These are phyloP conservation scores for Stereum hirsutum DNA, from an alignment of 1,284 basidiomycete genomes.

Conservation along the genomic window DNA sequence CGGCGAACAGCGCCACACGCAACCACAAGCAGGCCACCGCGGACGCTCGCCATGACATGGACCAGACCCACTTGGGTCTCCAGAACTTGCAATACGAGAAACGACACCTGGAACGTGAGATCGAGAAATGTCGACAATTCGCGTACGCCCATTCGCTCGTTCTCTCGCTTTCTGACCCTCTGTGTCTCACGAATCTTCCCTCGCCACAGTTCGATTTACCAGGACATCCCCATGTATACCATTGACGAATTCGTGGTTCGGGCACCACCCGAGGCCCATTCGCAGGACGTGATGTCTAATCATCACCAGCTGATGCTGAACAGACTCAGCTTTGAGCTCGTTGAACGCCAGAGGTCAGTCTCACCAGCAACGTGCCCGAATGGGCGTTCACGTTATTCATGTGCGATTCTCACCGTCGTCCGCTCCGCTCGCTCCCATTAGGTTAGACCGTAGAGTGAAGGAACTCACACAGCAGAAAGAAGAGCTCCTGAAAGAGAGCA, in stretches of 20 bases:
- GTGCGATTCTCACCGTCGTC: slow-evolving; percentile 8
- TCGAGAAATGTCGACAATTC: slow-evolving; percentile 81
- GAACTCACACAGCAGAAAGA: slow-evolving; percentile 61
- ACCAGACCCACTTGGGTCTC: slow-evolving; percentile 71
- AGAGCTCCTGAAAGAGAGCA: slow-evolving; percentile 65
- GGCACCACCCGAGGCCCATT: slow-evolving; percentile 58
- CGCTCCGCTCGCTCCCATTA: slow-evolving; percentile 22
- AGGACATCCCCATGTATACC: slow-evolving; percentile 65
- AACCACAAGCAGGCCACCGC: slow-evolving; percentile 63
- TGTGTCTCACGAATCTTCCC: slow-evolving; percentile 1
- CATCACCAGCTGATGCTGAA: slow-evolving; percentile 77
- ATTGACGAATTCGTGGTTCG: slow-evolving; percentile 55
- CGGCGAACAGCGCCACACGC: slow-evolving; percentile 62
- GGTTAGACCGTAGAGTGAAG: slow-evolving; percentile 57
- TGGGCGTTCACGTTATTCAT: slow-evolving; percentile 6
- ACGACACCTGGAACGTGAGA: slow-evolving; percentile 75
- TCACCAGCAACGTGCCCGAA: neutral
- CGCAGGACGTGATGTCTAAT: slow-evolving; percentile 48
- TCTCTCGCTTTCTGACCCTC: neutral
- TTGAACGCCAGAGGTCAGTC: slow-evolving; percentile 67
- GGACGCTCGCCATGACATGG: slow-evolving; percentile 71
- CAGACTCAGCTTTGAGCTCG: slow-evolving; percentile 71
- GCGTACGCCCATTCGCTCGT: slow-evolving; percentile 48
- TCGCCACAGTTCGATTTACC: slow-evolving; percentile 52
- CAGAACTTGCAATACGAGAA: slow-evolving; percentile 81